Percentiles rank a stretch among this genome's conserved stretches.
Evolutionary conservation across 2,329 filamentous ascomycete genomes (phyloP).

Genomic region (Macrophomina tecta): DNA sequence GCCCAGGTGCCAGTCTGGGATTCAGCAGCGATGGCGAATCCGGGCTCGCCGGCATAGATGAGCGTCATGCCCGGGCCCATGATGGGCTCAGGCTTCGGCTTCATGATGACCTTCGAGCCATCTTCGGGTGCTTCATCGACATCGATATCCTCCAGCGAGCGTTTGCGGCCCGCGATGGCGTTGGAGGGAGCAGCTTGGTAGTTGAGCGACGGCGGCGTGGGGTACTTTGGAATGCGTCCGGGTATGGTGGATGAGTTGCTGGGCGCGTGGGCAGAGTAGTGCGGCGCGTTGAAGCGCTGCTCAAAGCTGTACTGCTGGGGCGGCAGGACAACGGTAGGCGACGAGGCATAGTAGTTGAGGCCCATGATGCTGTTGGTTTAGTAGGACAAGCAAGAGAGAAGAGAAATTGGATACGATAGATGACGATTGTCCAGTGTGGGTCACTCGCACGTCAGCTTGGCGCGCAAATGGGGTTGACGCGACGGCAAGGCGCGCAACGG

Average conservation of each 20-base stretch:
- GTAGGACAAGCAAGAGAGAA: slow-evolving; percentile 35
- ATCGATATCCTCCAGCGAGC: slow-evolving; percentile 78
- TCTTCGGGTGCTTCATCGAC: slow-evolving; percentile 63
- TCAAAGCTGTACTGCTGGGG: slow-evolving; percentile 45
- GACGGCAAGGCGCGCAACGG: slow-evolving; percentile 19
- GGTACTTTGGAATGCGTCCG: slow-evolving; percentile 46
- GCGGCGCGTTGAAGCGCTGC: slow-evolving; percentile 33
- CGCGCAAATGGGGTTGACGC: slow-evolving; percentile 28
- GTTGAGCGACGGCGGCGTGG: slow-evolving; percentile 51
- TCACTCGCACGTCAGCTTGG: slow-evolving; percentile 21
- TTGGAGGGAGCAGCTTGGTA: slow-evolving; percentile 49
- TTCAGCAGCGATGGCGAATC: slow-evolving; percentile 66
- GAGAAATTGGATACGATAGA: slow-evolving; percentile 25
- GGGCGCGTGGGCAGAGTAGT: slow-evolving; percentile 37
- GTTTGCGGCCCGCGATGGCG: slow-evolving; percentile 70
- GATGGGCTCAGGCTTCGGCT: slow-evolving; percentile 69
- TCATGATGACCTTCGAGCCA: slow-evolving; percentile 55
- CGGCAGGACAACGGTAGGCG: slow-evolving; percentile 54
- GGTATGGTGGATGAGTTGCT: slow-evolving; percentile 41
- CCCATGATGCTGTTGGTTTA: slow-evolving; percentile 51
- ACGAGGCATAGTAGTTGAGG: slow-evolving; percentile 55
- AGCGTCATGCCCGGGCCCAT: slow-evolving; percentile 76
- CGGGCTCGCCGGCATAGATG: slow-evolving; percentile 66
- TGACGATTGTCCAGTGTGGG: slow-evolving; percentile 8
- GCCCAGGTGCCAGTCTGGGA: slow-evolving; percentile 76